These are phyloP conservation scores for Fusarium avenaceum DNA, from an alignment of 2,329 filamentous ascomycete genomes.

Conservation along the genomic window DNA sequence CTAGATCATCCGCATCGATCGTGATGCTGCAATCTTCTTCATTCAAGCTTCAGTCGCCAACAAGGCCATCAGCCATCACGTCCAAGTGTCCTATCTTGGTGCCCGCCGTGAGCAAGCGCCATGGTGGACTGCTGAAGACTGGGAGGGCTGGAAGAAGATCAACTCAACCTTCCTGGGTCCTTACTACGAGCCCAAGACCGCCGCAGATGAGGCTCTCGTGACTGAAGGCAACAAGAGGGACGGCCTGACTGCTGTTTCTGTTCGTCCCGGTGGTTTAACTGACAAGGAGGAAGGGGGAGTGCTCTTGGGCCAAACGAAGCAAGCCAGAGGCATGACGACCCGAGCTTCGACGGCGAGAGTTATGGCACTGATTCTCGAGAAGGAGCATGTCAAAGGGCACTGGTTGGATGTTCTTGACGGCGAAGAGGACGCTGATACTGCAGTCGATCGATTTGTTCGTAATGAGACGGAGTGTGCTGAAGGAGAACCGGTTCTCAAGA, in stretches of 20 bases:
- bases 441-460: slow-evolving; percentile 43
- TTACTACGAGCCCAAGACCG: slow-evolving; percentile 69
- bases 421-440: slow-evolving; percentile 54
- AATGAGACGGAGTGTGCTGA: slow-evolving; percentile 45
- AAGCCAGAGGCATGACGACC: slow-evolving; percentile 58
- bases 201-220: slow-evolving; percentile 66
- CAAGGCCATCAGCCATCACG: slow-evolving; percentile 64
- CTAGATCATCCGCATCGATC: slow-evolving; percentile 47
- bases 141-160: slow-evolving; percentile 55
- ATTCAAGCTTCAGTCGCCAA: slow-evolving; percentile 43
- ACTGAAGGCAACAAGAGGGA: slow-evolving; percentile 55
- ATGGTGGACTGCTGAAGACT: slow-evolving; percentile 65
- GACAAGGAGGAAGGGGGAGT: slow-evolving; percentile 61
- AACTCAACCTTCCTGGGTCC: slow-evolving; percentile 58
- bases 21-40: slow-evolving; percentile 47
- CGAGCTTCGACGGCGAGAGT: slow-evolving; percentile 70
- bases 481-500: slow-evolving; percentile 39
- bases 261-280: slow-evolving; percentile 64
- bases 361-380: slow-evolving; percentile 62
- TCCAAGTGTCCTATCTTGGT: slow-evolving; percentile 70
- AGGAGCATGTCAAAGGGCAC: slow-evolving; percentile 56
- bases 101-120: slow-evolving; percentile 62
- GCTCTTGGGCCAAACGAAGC: slow-evolving; percentile 57
- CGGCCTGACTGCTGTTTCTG: slow-evolving; percentile 59
- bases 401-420: slow-evolving; percentile 68